phyloP scores from a whole-genome alignment of 1,284 basidiomycete genomes.

The Boletus semigastroideus region DNA sequence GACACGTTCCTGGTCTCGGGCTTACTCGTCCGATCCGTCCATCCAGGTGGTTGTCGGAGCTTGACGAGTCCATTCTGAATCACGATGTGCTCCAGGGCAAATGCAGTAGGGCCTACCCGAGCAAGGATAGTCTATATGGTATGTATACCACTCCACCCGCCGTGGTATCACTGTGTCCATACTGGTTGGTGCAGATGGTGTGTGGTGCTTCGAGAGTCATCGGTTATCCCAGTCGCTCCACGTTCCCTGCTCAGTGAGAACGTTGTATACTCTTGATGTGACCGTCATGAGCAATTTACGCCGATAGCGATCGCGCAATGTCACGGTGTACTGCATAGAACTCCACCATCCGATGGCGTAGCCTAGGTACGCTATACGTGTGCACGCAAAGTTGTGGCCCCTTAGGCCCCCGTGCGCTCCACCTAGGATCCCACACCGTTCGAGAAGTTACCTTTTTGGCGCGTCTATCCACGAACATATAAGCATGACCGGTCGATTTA shows the following conservation, averaged over 20 bases:
- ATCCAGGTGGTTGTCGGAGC: not conserved
- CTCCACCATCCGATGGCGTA: not conserved
- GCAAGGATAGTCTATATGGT: not conserved
- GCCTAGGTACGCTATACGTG: not conserved
- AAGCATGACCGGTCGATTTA: not conserved
- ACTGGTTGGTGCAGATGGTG: not conserved
- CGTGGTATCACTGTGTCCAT: constrained; percentile 2
- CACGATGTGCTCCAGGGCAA: not conserved
- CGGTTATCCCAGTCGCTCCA: not conserved
- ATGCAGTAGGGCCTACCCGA: not conserved
- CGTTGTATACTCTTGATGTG: not conserved
- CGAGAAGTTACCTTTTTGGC: not conserved
- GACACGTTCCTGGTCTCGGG: not conserved
- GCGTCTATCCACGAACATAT: not conserved
- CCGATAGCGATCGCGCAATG: not conserved
- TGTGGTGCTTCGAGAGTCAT: not conserved
- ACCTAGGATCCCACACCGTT: not conserved
- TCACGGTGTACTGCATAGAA: not conserved
- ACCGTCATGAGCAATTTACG: not conserved
- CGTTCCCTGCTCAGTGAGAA: not conserved
- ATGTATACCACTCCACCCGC: not conserved
- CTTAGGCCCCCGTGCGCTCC: not conserved
- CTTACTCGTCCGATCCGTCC: constrained; percentile 1
- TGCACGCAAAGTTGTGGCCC: no score
- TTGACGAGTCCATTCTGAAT: constrained; percentile 5